Evolutionary conservation across 352 stramenopile genomes (phyloP).

Genomic region (Blastocystis sp.): DNA sequence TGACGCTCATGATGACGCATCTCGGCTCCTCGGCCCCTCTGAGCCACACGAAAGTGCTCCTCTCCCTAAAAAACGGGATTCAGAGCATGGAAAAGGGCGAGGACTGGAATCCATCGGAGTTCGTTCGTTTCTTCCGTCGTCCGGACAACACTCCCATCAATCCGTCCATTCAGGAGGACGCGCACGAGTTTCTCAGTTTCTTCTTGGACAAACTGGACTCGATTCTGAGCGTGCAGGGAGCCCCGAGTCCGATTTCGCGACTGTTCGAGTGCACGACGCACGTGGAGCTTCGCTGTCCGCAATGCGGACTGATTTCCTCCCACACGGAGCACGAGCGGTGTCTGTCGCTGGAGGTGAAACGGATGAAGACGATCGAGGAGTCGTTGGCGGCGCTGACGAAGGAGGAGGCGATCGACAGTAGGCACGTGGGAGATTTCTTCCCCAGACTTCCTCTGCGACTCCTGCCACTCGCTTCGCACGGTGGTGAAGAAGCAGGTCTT

Average conservation of each 20-base stretch:
- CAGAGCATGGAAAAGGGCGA: no score
- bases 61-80: conserved; percentile 63
- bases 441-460: no score
- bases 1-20: neutral
- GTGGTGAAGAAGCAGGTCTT: no score
- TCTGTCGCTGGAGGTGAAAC: conserved; percentile 60
- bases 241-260: conserved; percentile 9
- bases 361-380: no score
- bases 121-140: conserved; percentile 58
- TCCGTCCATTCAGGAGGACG: conserved; percentile 62
- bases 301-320: conserved; percentile 56
- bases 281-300: conserved; percentile 59
- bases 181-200: conserved; percentile 63
- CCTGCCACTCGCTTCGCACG: no score
- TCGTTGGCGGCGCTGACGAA: no score
- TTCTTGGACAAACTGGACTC: conserved; percentile 60
- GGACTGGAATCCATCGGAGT: no score
- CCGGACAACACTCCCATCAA: conserved; percentile 60
- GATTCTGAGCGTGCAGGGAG: neutral
- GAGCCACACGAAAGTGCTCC: conserved; percentile 55
- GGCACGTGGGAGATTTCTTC: no score
- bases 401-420: no score
- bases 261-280: conserved; percentile 58
- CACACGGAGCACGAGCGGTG: conserved; percentile 55
- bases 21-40: neutral